Conservation (phyloP, 75 land plant genomes). For the Larix kaempferi region DNA sequence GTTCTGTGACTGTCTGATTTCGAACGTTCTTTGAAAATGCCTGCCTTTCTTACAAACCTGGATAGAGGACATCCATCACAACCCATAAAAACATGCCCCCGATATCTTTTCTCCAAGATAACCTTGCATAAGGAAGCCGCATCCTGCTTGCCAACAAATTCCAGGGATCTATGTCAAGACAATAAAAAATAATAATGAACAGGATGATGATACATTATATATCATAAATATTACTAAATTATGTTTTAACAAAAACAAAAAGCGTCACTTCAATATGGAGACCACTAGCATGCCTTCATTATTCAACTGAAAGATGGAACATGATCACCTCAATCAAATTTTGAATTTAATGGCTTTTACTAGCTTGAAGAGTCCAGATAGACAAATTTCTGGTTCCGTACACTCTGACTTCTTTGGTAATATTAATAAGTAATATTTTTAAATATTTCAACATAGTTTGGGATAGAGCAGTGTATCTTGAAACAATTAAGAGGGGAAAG, state of each 20-base stretch:
- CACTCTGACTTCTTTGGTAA: no score
- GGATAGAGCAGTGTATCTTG: no score
- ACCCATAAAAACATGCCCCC: constrained; percentile 76
- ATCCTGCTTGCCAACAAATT: constrained; percentile 52
- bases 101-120: constrained; percentile 65
- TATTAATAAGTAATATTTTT: no score
- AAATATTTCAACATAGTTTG: no score
- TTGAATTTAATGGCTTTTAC: not conserved
- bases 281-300: not conserved
- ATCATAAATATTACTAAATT: not conserved
- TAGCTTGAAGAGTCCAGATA: not conserved
- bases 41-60: constrained; percentile 39
- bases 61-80: constrained; percentile 91
- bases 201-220: not conserved
- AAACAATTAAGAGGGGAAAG: no score
- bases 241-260: no score
- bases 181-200: not conserved
- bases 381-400: not conserved
- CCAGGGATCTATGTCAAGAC: not conserved
- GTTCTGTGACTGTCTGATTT: not conserved
- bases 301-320: not conserved
- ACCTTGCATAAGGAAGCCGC: constrained; percentile 83
- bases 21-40: not conserved
- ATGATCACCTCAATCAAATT: not conserved
- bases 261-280: not conserved